phyloP scores from a whole-genome alignment of 257 asterid genomes.

The Salvia rosmarinus region DNA sequence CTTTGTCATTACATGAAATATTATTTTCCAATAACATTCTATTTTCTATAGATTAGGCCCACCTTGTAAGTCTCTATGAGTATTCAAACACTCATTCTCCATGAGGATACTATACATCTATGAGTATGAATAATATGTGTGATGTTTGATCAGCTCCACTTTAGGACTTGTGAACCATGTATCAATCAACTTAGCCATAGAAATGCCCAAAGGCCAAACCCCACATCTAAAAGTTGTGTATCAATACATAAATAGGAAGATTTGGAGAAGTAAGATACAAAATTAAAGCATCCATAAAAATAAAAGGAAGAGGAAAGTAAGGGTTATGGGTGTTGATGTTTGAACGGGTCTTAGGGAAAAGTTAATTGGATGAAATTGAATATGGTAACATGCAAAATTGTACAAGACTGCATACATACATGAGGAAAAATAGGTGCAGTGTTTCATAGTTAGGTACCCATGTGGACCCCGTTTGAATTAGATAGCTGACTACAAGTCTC shows the following conservation, averaged over 20 bases:
- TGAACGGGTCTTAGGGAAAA: slow-evolving; percentile 44
- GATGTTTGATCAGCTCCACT: too few species aligned
- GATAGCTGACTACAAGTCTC: slow-evolving; percentile 39
- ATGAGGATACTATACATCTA: too few species aligned
- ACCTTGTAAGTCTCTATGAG: too few species aligned
- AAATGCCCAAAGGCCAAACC: neutral
- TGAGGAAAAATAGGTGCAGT: slow-evolving; percentile 43
- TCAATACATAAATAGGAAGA: neutral
- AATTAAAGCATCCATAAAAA: neutral
- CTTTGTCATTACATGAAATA: too few species aligned
- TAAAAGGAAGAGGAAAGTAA: neutral
- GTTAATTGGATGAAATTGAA: slow-evolving; percentile 18
- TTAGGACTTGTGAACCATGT: too few species aligned
- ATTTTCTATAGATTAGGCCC: too few species aligned
- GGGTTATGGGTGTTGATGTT: slow-evolving; percentile 17
- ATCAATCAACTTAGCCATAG: too few species aligned
- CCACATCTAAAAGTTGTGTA: neutral
- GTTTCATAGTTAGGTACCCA: slow-evolving; percentile 54
- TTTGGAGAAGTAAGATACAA: too few species aligned
- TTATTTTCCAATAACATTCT: too few species aligned
- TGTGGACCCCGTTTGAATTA: slow-evolving; percentile 49
- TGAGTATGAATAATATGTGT: too few species aligned
- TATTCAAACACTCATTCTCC: too few species aligned
- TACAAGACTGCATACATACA: slow-evolving; percentile 25
- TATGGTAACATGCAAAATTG: slow-evolving; percentile 36